phyloP scores from a whole-genome alignment of 495 filamentous ascomycete genomes.

The Friedmanniomyces simplex region DNA sequence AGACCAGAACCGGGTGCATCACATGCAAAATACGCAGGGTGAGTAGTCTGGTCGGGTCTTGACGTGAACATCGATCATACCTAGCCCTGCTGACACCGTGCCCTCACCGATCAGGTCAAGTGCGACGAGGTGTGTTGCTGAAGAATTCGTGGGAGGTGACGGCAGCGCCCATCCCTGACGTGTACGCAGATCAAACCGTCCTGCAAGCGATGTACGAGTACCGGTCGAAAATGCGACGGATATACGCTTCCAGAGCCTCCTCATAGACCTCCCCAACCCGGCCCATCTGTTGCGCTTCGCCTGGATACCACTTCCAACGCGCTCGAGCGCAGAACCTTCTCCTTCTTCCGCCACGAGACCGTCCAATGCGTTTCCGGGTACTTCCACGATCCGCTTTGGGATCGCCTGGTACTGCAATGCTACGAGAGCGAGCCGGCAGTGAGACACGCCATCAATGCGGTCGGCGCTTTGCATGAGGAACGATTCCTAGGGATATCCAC shows the following conservation, averaged over 20 bases:
- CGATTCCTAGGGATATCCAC: background rate
- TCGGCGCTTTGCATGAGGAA: constrained; percentile 11
- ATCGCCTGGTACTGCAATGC: constrained; percentile 4
- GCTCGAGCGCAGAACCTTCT: constrained; percentile 8
- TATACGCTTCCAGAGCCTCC: constrained; percentile 2
- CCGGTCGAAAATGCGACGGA: constrained; percentile 21
- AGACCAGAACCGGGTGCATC: background rate
- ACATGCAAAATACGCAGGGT: constrained; percentile 1
- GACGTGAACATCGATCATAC: background rate
- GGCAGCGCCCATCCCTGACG: too few relatives aligned
- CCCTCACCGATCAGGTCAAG: background rate
- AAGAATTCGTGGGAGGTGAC: too few relatives aligned
- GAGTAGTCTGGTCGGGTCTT: background rate
- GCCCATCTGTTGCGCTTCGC: background rate
- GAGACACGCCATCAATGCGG: constrained; percentile 4
- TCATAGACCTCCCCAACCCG: background rate
- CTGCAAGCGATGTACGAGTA: constrained; percentile 18
- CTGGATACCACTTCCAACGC: background rate
- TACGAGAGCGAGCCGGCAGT: constrained; percentile 4
- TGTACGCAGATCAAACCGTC: constrained; percentile 1
- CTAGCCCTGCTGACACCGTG: background rate
- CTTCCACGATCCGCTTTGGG: constrained; percentile 10
- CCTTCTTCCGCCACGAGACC: constrained; percentile 6
- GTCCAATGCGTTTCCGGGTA: constrained; percentile 5
- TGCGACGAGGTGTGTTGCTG: constrained; percentile 13